Evolutionary conservation across 306 rosid genomes (phyloP).

Genomic region (Cucumis melo): DNA sequence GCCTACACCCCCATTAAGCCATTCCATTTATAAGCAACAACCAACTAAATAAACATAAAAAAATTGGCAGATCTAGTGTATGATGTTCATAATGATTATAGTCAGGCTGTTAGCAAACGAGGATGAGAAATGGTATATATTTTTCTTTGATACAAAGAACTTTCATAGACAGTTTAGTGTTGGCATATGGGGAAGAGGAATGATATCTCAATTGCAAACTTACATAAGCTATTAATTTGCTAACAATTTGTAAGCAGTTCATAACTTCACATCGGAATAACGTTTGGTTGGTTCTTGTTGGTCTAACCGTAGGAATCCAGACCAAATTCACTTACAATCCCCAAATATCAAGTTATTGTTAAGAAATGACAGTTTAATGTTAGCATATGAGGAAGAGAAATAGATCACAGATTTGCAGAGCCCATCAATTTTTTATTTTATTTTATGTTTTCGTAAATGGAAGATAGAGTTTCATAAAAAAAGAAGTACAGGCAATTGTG

Average conservation of each 20-base stretch:
- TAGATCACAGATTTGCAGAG: background rate
- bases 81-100: background rate
- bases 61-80: background rate
- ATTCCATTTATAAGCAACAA: background rate
- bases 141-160: too few species aligned
- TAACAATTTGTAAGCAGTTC: background rate
- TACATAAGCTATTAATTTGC: background rate
- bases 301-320: background rate
- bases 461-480: background rate
- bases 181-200: background rate
- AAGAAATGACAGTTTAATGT: too few species aligned
- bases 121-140: too few species aligned
- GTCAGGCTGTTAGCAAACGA: background rate
- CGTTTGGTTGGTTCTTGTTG: background rate
- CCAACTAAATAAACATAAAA: background rate
- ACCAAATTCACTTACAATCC: background rate
- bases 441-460: background rate
- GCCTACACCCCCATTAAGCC: background rate
- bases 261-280: background rate
- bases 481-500: background rate
- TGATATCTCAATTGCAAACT: background rate
- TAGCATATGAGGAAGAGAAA: too few species aligned
- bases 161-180: too few species aligned
- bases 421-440: background rate
- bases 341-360: background rate